Evolutionary conservation across 2,329 filamentous ascomycete genomes (phyloP).

Genomic region (Escovopsis sp.): DNA sequence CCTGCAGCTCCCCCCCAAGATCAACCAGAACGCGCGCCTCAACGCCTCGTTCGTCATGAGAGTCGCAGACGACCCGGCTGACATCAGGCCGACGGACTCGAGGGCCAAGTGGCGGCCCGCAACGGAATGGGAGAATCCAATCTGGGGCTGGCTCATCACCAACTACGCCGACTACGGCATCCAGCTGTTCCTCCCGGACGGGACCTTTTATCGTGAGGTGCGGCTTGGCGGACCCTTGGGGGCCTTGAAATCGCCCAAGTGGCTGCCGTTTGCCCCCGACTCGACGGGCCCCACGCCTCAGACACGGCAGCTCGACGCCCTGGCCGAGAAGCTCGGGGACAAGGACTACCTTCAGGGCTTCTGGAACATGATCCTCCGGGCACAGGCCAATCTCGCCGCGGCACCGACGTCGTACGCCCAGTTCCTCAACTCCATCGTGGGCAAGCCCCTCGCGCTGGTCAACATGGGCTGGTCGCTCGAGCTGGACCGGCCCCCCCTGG

Average conservation of each 20-base stretch:
- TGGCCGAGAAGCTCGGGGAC: slow-evolving; percentile 13
- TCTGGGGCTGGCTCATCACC: slow-evolving; percentile 27
- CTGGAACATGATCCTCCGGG: slow-evolving; percentile 20
- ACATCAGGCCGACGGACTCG: background rate
- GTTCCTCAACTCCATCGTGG: slow-evolving; percentile 22
- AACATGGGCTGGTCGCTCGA: slow-evolving; percentile 26
- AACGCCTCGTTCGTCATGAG: slow-evolving; percentile 20
- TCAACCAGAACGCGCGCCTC: slow-evolving; percentile 24
- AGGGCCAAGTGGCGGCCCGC: slow-evolving; percentile 6
- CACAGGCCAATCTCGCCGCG: slow-evolving; percentile 11
- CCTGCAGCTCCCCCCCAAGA: slow-evolving; percentile 24
- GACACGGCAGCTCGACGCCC: slow-evolving; percentile 15
- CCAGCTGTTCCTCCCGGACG: slow-evolving; percentile 26
- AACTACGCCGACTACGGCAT: slow-evolving; percentile 27
- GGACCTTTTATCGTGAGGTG: slow-evolving; percentile 28
- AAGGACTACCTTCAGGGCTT: slow-evolving; percentile 17
- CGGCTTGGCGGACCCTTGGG: slow-evolving; percentile 19
- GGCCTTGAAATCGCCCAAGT: slow-evolving; percentile 10
- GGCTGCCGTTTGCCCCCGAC: slow-evolving; percentile 20
- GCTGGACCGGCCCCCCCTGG: slow-evolving; percentile 10
- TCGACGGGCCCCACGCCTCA: slow-evolving; percentile 1
- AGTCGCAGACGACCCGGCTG: background rate
- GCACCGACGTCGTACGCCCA: slow-evolving; percentile 22
- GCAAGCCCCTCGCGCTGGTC: slow-evolving; percentile 26
- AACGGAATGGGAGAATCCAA: slow-evolving; percentile 24